phyloP scores from a whole-genome alignment of 495 filamentous ascomycete genomes.

The Lasiosphaeria hispida region DNA sequence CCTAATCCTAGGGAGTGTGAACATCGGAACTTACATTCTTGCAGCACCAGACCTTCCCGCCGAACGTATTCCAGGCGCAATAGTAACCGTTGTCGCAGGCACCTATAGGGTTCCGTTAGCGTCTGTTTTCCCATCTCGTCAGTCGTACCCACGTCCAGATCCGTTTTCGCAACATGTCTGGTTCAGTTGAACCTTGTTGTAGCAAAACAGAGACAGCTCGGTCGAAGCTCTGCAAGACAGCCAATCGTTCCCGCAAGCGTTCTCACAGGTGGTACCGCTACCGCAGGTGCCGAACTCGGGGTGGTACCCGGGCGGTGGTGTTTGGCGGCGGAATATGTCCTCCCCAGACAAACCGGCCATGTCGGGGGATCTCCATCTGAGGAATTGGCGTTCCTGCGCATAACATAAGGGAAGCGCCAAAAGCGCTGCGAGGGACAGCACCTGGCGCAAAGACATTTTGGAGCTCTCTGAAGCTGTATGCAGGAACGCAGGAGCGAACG shows the following conservation, averaged over 20 bases:
- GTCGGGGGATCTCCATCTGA: constrained; percentile 16
- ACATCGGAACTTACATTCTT: constrained; percentile 21
- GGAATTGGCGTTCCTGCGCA: constrained; percentile 17
- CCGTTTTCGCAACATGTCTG: constrained; percentile 33
- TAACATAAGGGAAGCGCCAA: neutral
- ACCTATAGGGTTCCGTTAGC: constrained; percentile 14
- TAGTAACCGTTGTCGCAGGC: constrained; percentile 31
- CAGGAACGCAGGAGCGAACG: no score
- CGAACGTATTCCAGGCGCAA: constrained; percentile 28
- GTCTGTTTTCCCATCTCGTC: no score
- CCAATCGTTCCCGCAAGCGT: constrained; percentile 31
- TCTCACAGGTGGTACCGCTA: constrained; percentile 27
- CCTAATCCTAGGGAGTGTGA: neutral
- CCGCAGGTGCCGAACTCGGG: constrained; percentile 33
- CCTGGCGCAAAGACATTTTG: constrained; percentile 1
- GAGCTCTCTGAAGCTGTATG: no score
- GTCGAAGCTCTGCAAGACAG: constrained; percentile 28
- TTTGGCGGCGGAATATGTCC: constrained; percentile 23
- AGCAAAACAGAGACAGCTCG: constrained; percentile 32
- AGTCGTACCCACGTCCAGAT: constrained; percentile 23
- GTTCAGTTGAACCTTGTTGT: constrained; percentile 28
- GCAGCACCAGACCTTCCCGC: constrained; percentile 30
- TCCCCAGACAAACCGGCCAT: neutral
- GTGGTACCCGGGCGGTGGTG: constrained; percentile 25
- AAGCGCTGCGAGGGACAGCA: neutral